These are phyloP conservation scores for Alternaria arborescens DNA, from an alignment of 2,329 filamentous ascomycete species.

Conservation along the genomic window DNA sequence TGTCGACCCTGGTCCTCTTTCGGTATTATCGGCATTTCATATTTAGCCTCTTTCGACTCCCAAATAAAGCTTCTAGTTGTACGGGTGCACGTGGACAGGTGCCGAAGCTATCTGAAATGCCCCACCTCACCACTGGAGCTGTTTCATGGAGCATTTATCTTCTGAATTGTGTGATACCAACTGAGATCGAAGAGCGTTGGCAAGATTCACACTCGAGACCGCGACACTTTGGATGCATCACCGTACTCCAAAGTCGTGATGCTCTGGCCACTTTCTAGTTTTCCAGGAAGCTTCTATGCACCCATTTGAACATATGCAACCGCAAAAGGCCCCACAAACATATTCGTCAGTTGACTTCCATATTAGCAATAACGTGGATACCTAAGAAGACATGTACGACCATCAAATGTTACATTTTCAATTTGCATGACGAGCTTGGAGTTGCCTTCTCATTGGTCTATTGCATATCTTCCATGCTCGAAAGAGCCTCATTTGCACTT, in stretches of 20 bases:
- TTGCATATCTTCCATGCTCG: constrained; percentile 9
- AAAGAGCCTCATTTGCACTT: constrained; percentile 20
- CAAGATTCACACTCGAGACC: not conserved
- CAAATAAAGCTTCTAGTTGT: constrained; percentile 11
- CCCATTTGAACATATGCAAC: not conserved
- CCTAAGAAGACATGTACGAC: constrained; percentile 12
- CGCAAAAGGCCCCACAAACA: constrained; percentile 21
- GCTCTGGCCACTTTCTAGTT: not conserved
- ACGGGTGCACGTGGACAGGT: constrained; percentile 17
- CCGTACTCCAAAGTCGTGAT: not conserved
- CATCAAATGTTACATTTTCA: constrained; percentile 15
- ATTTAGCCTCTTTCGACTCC: constrained; percentile 22
- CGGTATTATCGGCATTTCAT: constrained; percentile 9
- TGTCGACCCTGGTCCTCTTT: not conserved
- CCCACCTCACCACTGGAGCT: constrained; percentile 32
- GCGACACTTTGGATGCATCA: not conserved
- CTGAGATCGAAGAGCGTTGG: not conserved
- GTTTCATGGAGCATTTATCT: constrained; percentile 1
- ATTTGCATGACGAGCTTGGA: constrained; percentile 20
- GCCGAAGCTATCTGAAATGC: constrained; percentile 13
- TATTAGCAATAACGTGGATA: constrained; percentile 31
- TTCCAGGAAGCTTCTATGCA: not conserved
- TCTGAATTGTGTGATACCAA: constrained; percentile 4
- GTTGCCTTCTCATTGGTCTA: constrained; percentile 15
- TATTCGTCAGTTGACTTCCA: constrained; percentile 14